Conservation (phyloP, 345 rosid genomes). For the Dimocarpus longan region DNA sequence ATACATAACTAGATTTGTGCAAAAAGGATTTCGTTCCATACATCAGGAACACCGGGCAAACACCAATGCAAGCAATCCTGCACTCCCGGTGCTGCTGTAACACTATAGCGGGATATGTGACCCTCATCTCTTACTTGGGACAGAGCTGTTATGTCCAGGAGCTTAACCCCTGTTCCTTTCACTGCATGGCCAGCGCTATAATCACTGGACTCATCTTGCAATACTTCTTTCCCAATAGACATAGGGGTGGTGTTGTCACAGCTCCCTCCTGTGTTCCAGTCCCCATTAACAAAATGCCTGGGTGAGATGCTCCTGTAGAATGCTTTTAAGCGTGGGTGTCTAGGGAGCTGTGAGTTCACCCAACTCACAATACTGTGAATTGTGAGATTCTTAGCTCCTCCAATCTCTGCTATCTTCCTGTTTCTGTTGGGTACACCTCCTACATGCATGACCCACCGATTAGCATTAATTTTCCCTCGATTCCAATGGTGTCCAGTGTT, state of each 20-base stretch:
- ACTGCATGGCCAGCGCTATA: conserved; percentile 55
- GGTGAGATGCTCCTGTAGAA: conserved; percentile 81
- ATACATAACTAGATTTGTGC: conserved; percentile 36
- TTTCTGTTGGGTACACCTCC: conserved; percentile 57
- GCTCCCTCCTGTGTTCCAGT: conserved; percentile 91
- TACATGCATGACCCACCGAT: conserved; percentile 75
- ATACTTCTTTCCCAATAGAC: conserved; percentile 71
- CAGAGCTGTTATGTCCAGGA: conserved; percentile 67
- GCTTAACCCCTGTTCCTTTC: conserved; percentile 65
- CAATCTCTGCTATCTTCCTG: conserved; percentile 59
- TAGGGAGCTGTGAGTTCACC: conserved; percentile 66
- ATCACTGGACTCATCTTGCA: conserved; percentile 72
- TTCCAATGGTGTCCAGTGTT: conserved; percentile 92
- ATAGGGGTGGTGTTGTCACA: conserved; percentile 72
- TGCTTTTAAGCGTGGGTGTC: conserved; percentile 56
- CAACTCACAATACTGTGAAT: conserved; percentile 68
- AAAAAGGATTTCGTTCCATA: conserved; percentile 70
- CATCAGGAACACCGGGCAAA: conserved; percentile 76
- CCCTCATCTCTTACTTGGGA: conserved; percentile 82
- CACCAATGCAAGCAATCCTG: conserved; percentile 87
- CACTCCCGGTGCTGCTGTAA: conserved; percentile 49
- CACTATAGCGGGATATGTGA: conserved; percentile 68
- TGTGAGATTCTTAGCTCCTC: conserved; percentile 69
- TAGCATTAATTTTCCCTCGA: conserved; percentile 63
- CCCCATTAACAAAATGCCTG: conserved; percentile 78